phyloP scores from a whole-genome alignment of 2,329 filamentous ascomycete genomes.

The Fusarium nisikadoi region DNA sequence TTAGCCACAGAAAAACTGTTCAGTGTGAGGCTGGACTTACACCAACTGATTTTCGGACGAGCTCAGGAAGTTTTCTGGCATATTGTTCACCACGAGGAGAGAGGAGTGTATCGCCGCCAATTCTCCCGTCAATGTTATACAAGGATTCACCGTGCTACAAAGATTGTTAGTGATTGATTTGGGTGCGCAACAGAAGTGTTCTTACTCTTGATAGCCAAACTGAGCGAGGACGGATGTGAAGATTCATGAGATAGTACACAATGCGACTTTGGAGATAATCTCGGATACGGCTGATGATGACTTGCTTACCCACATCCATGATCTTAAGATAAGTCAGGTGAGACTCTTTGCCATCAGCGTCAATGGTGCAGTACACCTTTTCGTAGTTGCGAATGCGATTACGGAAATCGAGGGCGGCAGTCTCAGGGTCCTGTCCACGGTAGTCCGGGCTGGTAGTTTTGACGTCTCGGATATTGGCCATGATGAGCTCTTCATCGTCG shows the following conservation, averaged over 20 bases:
- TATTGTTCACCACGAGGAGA: conserved; percentile 90
- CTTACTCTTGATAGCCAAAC: conserved; percentile 94
- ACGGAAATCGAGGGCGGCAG: conserved; percentile 89
- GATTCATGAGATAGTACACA: conserved; percentile 98
- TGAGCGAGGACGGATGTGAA: conserved; percentile 95
- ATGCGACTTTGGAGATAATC: conserved; percentile 97
- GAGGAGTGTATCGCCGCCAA: conserved; percentile 90
- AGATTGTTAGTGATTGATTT: conserved; percentile 9
- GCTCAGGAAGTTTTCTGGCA: conserved; percentile 82
- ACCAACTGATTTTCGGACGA: conserved; percentile 87
- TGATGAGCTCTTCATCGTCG: conserved; percentile 94
- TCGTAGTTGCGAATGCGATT: conserved; percentile 97
- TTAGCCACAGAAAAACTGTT: conserved; percentile 16
- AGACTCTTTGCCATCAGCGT: conserved; percentile 80
- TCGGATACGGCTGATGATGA: conserved; percentile 97
- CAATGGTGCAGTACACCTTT: conserved; percentile 93
- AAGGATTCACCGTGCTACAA: conserved; percentile 89
- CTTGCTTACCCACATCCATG: conserved; percentile 93
- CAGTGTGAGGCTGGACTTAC: conserved; percentile 61
- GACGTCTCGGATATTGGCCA: conserved; percentile 97
- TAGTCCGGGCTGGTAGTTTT: conserved; percentile 98
- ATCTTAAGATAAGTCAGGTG: conserved; percentile 96
- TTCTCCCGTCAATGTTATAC: conserved; percentile 90
- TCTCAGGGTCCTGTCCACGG: conserved; percentile 90
- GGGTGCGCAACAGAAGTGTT: conserved; percentile 30